A percentile compares a stretch with the other conserved stretches of the same genome.
phyloP scores from a whole-genome alignment of 2,329 filamentous ascomycete species.

The Thielaviopsis populi region DNA sequence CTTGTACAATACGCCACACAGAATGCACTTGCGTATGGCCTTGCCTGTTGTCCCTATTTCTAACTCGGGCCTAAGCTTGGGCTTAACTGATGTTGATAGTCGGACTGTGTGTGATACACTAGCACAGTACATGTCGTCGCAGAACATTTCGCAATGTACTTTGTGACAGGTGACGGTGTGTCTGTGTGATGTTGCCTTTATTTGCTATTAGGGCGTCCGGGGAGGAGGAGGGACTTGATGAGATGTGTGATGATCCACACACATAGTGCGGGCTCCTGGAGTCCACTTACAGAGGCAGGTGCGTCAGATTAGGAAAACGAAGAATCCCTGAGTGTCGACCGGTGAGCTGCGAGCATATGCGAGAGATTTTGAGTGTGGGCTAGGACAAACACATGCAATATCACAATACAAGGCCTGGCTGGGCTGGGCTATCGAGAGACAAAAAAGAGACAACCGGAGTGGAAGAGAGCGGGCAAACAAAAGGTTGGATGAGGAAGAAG shows the following conservation, averaged over 20 bases:
- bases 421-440: neutral
- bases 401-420: neutral
- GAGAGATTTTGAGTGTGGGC: neutral
- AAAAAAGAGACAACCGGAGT: neutral
- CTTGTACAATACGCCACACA: no score
- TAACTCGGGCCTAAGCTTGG: no score
- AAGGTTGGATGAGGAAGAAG: no score
- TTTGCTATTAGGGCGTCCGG: neutral
- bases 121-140: no score
- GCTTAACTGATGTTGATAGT: no score
- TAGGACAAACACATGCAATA: neutral
- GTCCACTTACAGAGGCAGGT: neutral
- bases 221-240: neutral
- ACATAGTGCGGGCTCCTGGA: neutral
- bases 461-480: neutral
- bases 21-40: no score
- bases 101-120: no score
- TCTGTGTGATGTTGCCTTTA: neutral
- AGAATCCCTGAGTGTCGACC: neutral
- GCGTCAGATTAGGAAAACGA: neutral
- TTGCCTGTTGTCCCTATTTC: no score
- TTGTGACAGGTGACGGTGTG: no score
- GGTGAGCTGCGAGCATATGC: neutral
- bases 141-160: no score
- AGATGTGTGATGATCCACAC: neutral